Evolutionary conservation across 495 filamentous ascomycete genomes (phyloP).

Genomic region (Penicillium mononematosum): DNA sequence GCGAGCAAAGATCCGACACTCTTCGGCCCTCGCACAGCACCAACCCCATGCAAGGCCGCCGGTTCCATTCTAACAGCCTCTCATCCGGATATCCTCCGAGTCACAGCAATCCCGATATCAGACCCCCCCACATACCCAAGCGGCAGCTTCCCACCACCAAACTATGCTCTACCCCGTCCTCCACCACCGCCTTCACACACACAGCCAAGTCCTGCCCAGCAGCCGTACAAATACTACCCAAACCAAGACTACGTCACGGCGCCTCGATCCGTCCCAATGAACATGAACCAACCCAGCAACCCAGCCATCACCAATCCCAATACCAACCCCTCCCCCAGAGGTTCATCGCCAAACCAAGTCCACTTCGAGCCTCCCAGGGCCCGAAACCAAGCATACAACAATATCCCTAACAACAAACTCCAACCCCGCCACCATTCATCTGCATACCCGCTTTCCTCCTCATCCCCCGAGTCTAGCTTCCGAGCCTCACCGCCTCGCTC

Average conservation of each 20-base stretch:
- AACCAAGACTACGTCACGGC: slow-evolving; percentile 11
- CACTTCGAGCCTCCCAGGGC: slow-evolving; percentile 15
- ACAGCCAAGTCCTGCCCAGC: slow-evolving; percentile 1
- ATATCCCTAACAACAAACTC: slow-evolving; percentile 6
- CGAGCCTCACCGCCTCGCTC: slow-evolving; percentile 21
- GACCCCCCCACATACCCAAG: slow-evolving; percentile 15
- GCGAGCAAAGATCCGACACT: slow-evolving; percentile 20
- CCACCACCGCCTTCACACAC: background rate
- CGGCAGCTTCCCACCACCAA: slow-evolving; percentile 20
- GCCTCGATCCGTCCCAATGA: slow-evolving; percentile 22
- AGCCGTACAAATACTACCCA: slow-evolving; percentile 14
- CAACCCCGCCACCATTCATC: slow-evolving; percentile 21
- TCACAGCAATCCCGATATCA: background rate
- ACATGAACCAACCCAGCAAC: slow-evolving; percentile 8
- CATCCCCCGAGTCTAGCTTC: slow-evolving; percentile 23
- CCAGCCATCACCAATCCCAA: slow-evolving; percentile 3
- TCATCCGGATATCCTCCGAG: slow-evolving; percentile 18
- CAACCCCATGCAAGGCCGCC: slow-evolving; percentile 16
- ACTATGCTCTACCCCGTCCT: slow-evolving; percentile 13
- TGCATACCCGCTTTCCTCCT: slow-evolving; percentile 25
- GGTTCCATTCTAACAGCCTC: slow-evolving; percentile 19
- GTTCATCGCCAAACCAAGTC: slow-evolving; percentile 20
- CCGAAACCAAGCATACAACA: slow-evolving; percentile 18
- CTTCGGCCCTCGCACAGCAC: slow-evolving; percentile 16
- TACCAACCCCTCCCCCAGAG: slow-evolving; percentile 18